Conservation (phyloP, 1,284 basidiomycete species). For the Somion occarium region DNA sequence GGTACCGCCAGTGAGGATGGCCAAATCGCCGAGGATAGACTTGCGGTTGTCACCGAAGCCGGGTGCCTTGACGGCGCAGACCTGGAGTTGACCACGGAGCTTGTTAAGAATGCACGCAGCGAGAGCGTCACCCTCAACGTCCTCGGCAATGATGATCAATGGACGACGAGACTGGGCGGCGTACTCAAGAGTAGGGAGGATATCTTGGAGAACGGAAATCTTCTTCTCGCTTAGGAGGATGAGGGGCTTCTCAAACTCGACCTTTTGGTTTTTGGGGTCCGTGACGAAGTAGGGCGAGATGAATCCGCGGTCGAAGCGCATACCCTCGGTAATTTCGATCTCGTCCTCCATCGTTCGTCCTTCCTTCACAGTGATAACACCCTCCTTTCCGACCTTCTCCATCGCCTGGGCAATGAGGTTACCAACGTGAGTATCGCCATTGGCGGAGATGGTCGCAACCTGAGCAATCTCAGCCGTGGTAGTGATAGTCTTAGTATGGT, state of each 20-base stretch:
- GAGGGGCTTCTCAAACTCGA: slow-evolving; percentile 96
- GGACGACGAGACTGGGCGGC: slow-evolving; percentile 91
- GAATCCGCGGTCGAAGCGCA: slow-evolving; percentile 99
- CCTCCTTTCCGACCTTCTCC: slow-evolving; percentile 99
- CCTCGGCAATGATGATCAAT: slow-evolving; percentile 94
- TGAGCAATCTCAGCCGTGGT: slow-evolving; percentile 97
- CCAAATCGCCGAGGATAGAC: slow-evolving; percentile 94
- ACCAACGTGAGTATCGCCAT: slow-evolving; percentile 93
- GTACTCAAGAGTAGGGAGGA: slow-evolving; percentile 90
- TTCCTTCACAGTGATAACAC: slow-evolving; percentile 99
- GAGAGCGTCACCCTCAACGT: slow-evolving; percentile 95
- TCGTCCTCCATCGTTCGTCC: slow-evolving; percentile 97
- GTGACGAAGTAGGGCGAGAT: slow-evolving; percentile 99
- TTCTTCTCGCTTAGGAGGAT: slow-evolving; percentile 97
- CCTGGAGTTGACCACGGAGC: slow-evolving; percentile 93
- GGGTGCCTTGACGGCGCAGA: slow-evolving; percentile 93
- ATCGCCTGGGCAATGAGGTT: slow-evolving; percentile 98
- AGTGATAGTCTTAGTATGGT: slow-evolving; percentile 92
- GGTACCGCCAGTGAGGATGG: slow-evolving; percentile 94
- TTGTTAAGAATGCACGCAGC: slow-evolving; percentile 99
- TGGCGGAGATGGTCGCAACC: slow-evolving; percentile 98
- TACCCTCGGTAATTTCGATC: slow-evolving; percentile 99
- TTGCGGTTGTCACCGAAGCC: slow-evolving; percentile 99
- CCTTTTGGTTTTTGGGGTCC: slow-evolving; percentile 95
- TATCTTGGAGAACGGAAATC: slow-evolving; percentile 93